Evolutionary conservation across 202 grass and related monocot species (phyloP), one percentile per base, ranked within the genome.

Genomic region (Setaria italica): DNA sequence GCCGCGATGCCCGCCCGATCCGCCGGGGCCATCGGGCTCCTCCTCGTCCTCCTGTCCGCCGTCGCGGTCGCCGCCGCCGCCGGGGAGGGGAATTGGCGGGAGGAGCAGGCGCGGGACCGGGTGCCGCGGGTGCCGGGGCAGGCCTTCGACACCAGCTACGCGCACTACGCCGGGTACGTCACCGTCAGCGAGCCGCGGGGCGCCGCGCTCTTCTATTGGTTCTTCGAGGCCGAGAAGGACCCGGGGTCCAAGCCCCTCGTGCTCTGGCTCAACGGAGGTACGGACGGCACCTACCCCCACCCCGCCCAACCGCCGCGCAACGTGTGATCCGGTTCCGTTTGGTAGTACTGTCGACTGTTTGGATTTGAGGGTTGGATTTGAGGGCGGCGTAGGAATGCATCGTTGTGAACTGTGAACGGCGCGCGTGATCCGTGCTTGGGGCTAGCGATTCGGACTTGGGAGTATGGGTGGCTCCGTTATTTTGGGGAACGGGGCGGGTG

Each of bases 191-290:
- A 99, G 84, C 72, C 81, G 29, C 84, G 78, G 43, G 93, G 88
- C 29, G 85, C 93, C 42, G 85, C 96, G 79, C 96, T 99, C 88
- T 99, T 99, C 91, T 99, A 95, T 70, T 99, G 93, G 93, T 95
- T 99, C 91, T 99, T 99, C 76, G 96, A 99, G 91, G 91, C 96
- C 74, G 84, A 72, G 3, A 7, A 84, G 10, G 93, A 94, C 62
- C 88, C 93, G 51, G 85, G 54, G 57, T 89, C 93, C 76, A 99
- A 95, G 85, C 96, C 96, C 16, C 90, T 99, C 68, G 84, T 94
- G 78, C 91, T 99, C 76, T 95, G 96, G 96, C 90, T 95, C 79
- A 99, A 95, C 82, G 96, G 96, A 93, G 94, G 94, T 93, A 62
- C 3, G 39, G 4, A 78, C 50, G 74, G 68, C 41, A 67, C 16